Evolutionary conservation across 108 stramenopile genomes (phyloP), one percentile per base, ranked within the genome.

Genomic region (Chaetoceros muelleri): DNA sequence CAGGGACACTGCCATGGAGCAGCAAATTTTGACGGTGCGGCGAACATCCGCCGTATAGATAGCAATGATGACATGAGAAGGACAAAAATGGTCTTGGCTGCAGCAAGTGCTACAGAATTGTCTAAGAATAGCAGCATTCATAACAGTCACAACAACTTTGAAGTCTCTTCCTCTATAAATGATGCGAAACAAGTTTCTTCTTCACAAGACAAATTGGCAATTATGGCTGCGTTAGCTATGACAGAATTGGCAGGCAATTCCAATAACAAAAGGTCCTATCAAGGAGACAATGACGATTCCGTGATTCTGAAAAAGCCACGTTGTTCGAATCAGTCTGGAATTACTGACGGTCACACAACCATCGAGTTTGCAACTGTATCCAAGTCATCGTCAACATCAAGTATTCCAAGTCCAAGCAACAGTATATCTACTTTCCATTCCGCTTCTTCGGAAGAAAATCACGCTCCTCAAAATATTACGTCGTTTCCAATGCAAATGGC

Each of bases 161-260:
- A 51, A 10, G 34, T 13, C 13, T 40, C 34, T 40, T 10, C 34
- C 13, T 40, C 34, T 13, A 40, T 40, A 10, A 13, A 40, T 40
- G 13, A 13, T 40, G 34, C 34, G 34, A 13, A 40, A 40, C 8
- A 40, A 40, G 13, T 13, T 24, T 51, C 49, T 51, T 26, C 49
- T 16, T 8, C 5, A 13, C 49, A 25, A n/a, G 73, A 78, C 57
- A 46, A 48, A 40, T 46, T 75, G 62, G 73, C 78, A 50, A 74
- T 79, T 20, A 79, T 79, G 66, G 78, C 78, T 17, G 78, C 78
- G 5, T 70, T 79, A 19, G 78, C 78, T 28, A 79, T 79, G 78
- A 75, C 78, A 16, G 71, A 79, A 48, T 57, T 78, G 46, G 62
- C 56, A 16, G 49, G 57, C 1, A 62, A 17, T 5, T 25, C 48